Percentiles rank a stretch among this genome's conserved stretches.
Conservation (phyloP, 2,329 filamentous ascomycete species). For the Fonsecaea nubica region DNA sequence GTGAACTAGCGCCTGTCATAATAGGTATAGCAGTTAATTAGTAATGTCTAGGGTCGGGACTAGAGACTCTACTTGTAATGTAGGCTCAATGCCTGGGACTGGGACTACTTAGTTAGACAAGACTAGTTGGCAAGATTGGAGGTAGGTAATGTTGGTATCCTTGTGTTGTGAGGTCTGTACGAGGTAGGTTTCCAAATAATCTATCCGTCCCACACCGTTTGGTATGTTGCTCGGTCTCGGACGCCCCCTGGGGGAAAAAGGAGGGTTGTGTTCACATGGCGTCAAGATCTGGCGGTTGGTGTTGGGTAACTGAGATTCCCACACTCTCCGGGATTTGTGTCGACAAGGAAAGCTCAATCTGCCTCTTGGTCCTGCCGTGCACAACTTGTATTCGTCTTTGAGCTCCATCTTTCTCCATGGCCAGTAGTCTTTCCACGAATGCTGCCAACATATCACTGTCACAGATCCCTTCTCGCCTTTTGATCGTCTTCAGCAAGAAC, state of each 20-base stretch:
- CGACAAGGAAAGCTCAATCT: neutral
- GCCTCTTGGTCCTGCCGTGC: neutral
- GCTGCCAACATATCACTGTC: conserved; percentile 10
- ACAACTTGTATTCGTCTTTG: neutral
- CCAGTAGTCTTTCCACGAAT: neutral
- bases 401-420: neutral
- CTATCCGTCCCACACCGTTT: neutral
- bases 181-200: neutral
- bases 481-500: conserved; percentile 15
- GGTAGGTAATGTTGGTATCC: neutral
- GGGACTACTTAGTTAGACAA: no score
- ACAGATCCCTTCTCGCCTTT: conserved; percentile 24
- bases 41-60: no score
- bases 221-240: no score
- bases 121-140: no score
- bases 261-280: neutral
- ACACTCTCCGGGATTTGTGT: neutral
- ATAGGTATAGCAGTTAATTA: no score
- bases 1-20: no score
- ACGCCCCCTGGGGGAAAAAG: no score
- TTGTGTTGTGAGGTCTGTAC: neutral
- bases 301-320: neutral
- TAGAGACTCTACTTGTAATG: no score
- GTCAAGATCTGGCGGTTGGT: conserved; percentile 1
- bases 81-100: no score